A percentile compares a stretch with the other conserved stretches of the same genome.
These are phyloP conservation scores for Eremothecium sinecaudum DNA, from an alignment of 1,139 yeast species.

Conservation along the genomic window DNA sequence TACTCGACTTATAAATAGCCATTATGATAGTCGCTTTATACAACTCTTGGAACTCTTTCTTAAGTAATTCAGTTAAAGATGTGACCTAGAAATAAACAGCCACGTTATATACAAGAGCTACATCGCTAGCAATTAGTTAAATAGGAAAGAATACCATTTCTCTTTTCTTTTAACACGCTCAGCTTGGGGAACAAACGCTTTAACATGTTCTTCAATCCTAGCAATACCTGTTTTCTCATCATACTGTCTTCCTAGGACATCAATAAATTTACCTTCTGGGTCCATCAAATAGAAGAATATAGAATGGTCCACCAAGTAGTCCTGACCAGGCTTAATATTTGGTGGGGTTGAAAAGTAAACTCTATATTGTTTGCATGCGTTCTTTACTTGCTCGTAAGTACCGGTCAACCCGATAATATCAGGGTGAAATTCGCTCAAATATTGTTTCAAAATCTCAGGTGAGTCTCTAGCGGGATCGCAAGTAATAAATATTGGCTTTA, in stretches of 20 bases:
- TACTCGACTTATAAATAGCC: background rate
- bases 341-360: slow-evolving; percentile 96
- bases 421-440: slow-evolving; percentile 80
- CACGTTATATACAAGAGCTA: background rate
- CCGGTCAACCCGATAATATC: slow-evolving; percentile 88
- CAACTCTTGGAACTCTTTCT: background rate
- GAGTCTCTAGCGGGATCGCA: slow-evolving; percentile 95
- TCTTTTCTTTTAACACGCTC: slow-evolving; percentile 53
- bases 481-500: slow-evolving; percentile 84
- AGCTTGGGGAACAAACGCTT: slow-evolving; percentile 62
- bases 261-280: slow-evolving; percentile 90
- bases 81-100: too few species aligned
- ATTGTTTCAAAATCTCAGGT: slow-evolving; percentile 71
- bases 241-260: slow-evolving; percentile 87
- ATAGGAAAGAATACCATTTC: slow-evolving; percentile 47
- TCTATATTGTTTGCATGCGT: slow-evolving; percentile 75
- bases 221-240: slow-evolving; percentile 71
- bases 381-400: slow-evolving; percentile 71
- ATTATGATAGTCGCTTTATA: background rate
- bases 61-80: too few species aligned
- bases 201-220: slow-evolving; percentile 66
- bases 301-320: slow-evolving; percentile 91
- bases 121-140: slow-evolving; percentile 1
- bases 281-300: slow-evolving; percentile 95
- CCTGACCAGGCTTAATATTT: slow-evolving; percentile 87